Base-by-base conservation (phyloP, 2,329 filamentous ascomycete genomes). In the Penicillium frequentans region DNA sequence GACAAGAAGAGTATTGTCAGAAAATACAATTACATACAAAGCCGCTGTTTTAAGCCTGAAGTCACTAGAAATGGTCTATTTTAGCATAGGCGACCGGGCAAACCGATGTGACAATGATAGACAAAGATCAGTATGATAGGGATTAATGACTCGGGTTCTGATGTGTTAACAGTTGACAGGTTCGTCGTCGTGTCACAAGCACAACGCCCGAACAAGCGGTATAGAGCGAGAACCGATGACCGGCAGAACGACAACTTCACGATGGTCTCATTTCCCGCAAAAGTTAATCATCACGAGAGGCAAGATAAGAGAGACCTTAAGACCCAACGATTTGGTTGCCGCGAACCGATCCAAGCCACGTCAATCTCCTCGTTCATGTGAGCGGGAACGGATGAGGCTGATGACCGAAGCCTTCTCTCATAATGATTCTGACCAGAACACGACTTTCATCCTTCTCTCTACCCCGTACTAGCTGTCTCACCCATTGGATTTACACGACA, bases 301-400 rank as follows among this genome's bases (percentile, higher is more conserved):
- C 7, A 44, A 33, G n/a, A 3, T 6, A n/a, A n/a, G 26, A 27
- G 19, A 26, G 14, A 39, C 26, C 19, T 19, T 7, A 29, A 29
- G 35, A 42, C 33, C 21, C 11, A 13, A 21, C 9, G 29, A 21
- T 37, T 27, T 29, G 23, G 7, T 37, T 26, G 45, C 43, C 54
- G 49, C 59, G 52, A 63, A 65, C 57, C 39, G 52, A 60, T 55
- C 16, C 48, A 51, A 48, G 63, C 61, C 61, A 65, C 59, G 64
- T 63, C 62, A 64, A 65, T 59, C 23, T 31, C 43, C 13, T 11
- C 52, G 50, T 50, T 56, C 64, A 60, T 63, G 60, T 64, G 63
- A 64, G 55, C 52, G 42, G 50, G 21, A 21, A 53, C 23, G 44
- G 46, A 59, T 60, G 57, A 61, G 59, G 56, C 62, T 59, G 59